A percentile compares a stretch with the other conserved stretches of the same genome.
These are phyloP conservation scores for Phoenix dactylifera DNA, from an alignment of 176 grass and related monocot species.

Conservation along the genomic window DNA sequence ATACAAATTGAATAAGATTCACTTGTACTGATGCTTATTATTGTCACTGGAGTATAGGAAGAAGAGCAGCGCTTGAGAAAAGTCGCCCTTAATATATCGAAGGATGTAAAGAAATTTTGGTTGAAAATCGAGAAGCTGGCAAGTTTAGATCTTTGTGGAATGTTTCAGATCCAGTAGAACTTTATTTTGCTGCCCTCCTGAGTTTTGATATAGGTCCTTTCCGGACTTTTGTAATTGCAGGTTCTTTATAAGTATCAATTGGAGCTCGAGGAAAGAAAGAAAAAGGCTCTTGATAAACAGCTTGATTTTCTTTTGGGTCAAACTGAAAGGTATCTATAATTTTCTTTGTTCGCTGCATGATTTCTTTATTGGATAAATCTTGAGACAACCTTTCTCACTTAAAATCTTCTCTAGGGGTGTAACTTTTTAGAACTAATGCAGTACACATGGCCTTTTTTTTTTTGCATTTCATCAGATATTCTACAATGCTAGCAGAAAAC, in stretches of 20 bases:
- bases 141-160: constrained; percentile 28
- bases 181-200: background rate
- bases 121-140: constrained; percentile 95
- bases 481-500: constrained; percentile 98
- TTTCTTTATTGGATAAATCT: too few relatives aligned
- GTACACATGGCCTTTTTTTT: background rate
- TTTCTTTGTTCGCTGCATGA: background rate
- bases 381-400: too few relatives aligned
- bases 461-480: constrained; percentile 50
- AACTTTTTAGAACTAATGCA: too few relatives aligned
- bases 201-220: constrained; percentile 20
- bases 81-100: constrained; percentile 92
- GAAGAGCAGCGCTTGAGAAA: constrained; percentile 82
- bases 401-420: too few relatives aligned
- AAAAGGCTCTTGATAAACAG: constrained; percentile 87
- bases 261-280: constrained; percentile 89
- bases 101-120: constrained; percentile 99
- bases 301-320: constrained; percentile 98
- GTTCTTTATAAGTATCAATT: constrained; percentile 97
- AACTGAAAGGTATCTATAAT: constrained; percentile 70
- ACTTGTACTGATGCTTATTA: too few relatives aligned
- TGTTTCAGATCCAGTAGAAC: too few relatives aligned
- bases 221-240: constrained; percentile 19
- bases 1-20: too few relatives aligned
- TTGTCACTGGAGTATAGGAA: constrained; percentile 36